Base-by-base conservation (phyloP, 129 eudicot species). In the Escallonia herrerae region DNA sequence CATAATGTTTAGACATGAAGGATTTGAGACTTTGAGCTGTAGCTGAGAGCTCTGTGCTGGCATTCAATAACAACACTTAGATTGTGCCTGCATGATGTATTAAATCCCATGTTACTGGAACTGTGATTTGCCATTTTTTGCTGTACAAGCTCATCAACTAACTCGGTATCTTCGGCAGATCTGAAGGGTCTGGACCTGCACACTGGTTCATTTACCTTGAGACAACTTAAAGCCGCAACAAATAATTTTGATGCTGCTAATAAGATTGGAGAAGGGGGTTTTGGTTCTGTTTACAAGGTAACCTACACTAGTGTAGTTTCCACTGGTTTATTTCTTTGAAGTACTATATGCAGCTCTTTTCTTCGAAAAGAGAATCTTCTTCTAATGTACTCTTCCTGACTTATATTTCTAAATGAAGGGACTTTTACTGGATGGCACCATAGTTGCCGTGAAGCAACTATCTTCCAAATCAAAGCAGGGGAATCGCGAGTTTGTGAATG, bases 251-350 rank as follows among this genome's bases (percentile, higher is more conserved):
- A 80, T 76, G 69, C 68, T 46, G 65, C 85, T 54, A 87, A 87
- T 51, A 87, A 87, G 68, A 72, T 87, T 57, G 95, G 95, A 55
- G 95, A 87, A 81, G 95, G 95, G 62, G 95, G 95, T 68, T 87
- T 87, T 76, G 95, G 95, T 51, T 58, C 83, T 13, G 90, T 87
- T 9, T 87, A 69, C 73, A 84, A 83, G 90, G 95, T 87, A 70
- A 43, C 40, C 37, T 62, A 66, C 58, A 13, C 15, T n/a, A 22
- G 8, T 39, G 3, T n/a, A 5, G 13, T 65, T 12, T 66, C 37
- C 42, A 33, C 58, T 4, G 14, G 14, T 53, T 49, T 48, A 33
- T 42, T 11, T n/a, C 15, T 10, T 62, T 43, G 11, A 60, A 57
- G 80, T 69, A 4, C 64, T 68, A 4, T 68, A 68, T 39, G 15